These are phyloP conservation scores for Huntiella bhutanensis DNA, from an alignment of 2,329 filamentous ascomycete genomes.

Conservation along the genomic window DNA sequence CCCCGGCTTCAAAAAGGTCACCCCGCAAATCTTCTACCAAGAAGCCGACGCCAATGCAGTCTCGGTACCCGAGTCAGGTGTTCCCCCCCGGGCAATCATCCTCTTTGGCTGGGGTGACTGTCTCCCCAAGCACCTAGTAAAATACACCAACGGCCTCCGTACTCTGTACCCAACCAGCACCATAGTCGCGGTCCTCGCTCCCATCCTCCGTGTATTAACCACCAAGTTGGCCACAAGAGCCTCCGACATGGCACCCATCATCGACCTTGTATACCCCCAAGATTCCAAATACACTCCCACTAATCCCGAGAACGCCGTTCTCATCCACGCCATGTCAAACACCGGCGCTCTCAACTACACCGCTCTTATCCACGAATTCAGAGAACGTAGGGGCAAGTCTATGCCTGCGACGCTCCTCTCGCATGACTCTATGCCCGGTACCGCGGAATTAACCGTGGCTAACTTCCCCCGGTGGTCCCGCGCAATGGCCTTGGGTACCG, in stretches of 20 bases:
- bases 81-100: conserved; percentile 27
- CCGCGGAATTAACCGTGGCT: conserved; percentile 21
- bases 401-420: conserved; percentile 30
- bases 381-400: conserved; percentile 18
- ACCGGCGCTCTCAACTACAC: conserved; percentile 36
- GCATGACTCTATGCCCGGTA: conserved; percentile 34
- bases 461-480: conserved; percentile 32
- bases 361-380: conserved; percentile 28
- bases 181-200: conserved; percentile 32
- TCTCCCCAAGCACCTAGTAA: conserved; percentile 32
- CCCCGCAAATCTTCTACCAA: conserved; percentile 28
- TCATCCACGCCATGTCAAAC: conserved; percentile 39
- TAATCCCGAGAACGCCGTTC: conserved; percentile 19
- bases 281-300: conserved; percentile 12
- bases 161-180: conserved; percentile 29
- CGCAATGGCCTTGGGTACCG: conserved; percentile 32
- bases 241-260: conserved; percentile 25
- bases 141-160: conserved; percentile 34
- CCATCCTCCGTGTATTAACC: conserved; percentile 25
- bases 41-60: conserved; percentile 15
- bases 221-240: conserved; percentile 25
- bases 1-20: conserved; percentile 28
- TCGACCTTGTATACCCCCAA: conserved; percentile 21
- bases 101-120: conserved; percentile 41
- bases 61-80: conserved; percentile 12